phyloP scores from a whole-genome alignment of 768 basidiomycete genomes.

The Boletus sp. region DNA sequence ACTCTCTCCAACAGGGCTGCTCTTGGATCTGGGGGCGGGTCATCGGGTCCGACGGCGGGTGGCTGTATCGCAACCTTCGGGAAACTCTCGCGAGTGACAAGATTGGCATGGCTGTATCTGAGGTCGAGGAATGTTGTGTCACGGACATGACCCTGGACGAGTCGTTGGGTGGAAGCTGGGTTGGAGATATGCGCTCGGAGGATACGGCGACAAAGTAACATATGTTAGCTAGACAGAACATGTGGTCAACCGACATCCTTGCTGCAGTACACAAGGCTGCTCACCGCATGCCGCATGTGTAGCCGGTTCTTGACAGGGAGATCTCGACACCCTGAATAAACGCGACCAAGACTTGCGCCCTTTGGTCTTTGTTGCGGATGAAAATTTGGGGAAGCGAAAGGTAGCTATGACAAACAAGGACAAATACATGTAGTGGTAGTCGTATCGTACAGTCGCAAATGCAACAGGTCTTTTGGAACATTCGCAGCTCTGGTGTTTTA shows the following conservation, averaged over 20 bases:
- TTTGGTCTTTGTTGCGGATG: constrained; percentile 1
- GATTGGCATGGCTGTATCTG: constrained; percentile 13
- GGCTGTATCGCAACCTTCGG: constrained; percentile 6
- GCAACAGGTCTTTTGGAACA: too few species aligned
- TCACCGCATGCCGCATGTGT: constrained; percentile 57
- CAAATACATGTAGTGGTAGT: constrained; percentile 19
- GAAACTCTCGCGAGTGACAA: constrained; percentile 11
- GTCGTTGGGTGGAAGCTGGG: constrained; percentile 20
- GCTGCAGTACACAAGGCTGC: constrained; percentile 11
- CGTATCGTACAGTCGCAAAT: too few species aligned
- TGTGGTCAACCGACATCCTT: not conserved
- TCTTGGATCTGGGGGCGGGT: constrained; percentile 6
- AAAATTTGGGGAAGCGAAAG: constrained; percentile 26
- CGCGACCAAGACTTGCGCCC: constrained; percentile 18
- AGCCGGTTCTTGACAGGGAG: constrained; percentile 26
- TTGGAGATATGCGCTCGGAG: constrained; percentile 44
- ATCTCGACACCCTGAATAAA: constrained; percentile 27
- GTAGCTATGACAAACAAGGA: constrained; percentile 18
- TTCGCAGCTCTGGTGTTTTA: too few species aligned
- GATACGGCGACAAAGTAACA: constrained; percentile 68
- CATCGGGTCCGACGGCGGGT: not conserved
- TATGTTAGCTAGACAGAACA: constrained; percentile 56
- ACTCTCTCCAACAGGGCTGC: constrained; percentile 25
- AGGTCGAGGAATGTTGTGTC: constrained; percentile 7
- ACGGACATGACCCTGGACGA: constrained; percentile 19